A percentile compares a stretch with the other conserved stretches of the same genome.
Evolutionary conservation across 2,329 filamentous ascomycete species (phyloP).

Genomic region (Paraconiothyrium sp.): DNA sequence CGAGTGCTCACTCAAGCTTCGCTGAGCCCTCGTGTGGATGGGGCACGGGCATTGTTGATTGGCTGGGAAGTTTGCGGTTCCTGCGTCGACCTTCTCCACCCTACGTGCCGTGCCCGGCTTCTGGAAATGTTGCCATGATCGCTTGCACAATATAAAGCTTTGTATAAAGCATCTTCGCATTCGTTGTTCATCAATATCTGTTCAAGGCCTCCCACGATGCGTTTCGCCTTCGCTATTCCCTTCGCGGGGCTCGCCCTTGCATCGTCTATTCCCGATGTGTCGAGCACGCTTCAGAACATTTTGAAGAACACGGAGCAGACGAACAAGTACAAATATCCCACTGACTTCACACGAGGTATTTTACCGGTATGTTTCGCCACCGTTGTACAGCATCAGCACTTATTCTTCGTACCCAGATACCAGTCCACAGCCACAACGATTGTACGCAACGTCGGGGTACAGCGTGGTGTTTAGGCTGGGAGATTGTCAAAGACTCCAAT

Average conservation of each 20-base stretch:
- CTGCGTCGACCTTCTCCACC: constrained; percentile 13
- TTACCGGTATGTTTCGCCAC: constrained; percentile 58
- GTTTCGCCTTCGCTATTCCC: constrained; percentile 25
- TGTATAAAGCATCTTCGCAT: not conserved
- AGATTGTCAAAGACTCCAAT: no score
- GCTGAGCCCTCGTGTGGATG: not conserved
- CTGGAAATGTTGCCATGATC: not conserved
- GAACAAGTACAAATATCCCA: constrained; percentile 67
- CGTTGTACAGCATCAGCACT: constrained; percentile 13
- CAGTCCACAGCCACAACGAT: constrained; percentile 68
- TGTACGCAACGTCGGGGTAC: constrained; percentile 34
- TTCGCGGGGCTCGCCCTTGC: constrained; percentile 30
- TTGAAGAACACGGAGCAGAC: constrained; percentile 63
- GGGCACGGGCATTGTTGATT: constrained; percentile 22
- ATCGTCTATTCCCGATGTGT: constrained; percentile 51
- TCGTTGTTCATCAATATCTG: not conserved
- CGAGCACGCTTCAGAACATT: constrained; percentile 63
- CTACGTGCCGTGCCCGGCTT: constrained; percentile 6
- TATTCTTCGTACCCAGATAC: constrained; percentile 51
- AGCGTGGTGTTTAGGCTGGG: no score
- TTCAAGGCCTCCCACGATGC: constrained; percentile 24
- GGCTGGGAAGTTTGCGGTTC: constrained; percentile 16
- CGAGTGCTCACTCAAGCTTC: not conserved
- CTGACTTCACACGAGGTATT: constrained; percentile 68
- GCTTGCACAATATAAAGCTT: constrained; percentile 7